Evolutionary conservation across 805 yeast species (phyloP).

Genomic region (Saccharomyces mikatae): DNA sequence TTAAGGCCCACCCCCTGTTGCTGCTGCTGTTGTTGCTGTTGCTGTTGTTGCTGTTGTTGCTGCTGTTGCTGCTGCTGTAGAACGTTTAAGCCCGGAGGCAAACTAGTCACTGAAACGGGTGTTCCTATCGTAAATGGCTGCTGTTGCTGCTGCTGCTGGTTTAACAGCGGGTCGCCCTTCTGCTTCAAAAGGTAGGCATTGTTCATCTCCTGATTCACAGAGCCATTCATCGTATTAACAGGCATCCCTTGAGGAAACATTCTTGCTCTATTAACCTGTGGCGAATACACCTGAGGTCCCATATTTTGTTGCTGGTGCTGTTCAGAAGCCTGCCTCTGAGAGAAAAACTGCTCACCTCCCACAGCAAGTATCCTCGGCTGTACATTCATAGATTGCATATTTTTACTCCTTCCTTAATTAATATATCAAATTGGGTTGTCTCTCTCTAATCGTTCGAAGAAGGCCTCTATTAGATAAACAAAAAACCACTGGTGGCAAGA

Average conservation of each 20-base stretch:
- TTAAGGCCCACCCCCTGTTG: constrained; percentile 12
- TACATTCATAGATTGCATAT: constrained; percentile 24
- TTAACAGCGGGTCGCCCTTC: constrained; percentile 18
- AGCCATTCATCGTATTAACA: constrained; percentile 9
- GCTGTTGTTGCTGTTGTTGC: constrained; percentile 12
- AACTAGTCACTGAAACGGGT: constrained; percentile 6
- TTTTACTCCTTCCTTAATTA: background rate
- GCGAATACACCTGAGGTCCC: constrained; percentile 26
- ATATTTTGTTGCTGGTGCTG: constrained; percentile 17
- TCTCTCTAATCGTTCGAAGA: background rate
- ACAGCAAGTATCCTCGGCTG: constrained; percentile 24
- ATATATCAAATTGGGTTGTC: background rate
- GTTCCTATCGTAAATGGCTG: constrained; percentile 11
- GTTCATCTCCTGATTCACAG: constrained; percentile 12
- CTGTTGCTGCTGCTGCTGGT: constrained; percentile 5
- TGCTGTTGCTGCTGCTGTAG: constrained; percentile 18
- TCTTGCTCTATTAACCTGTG: constrained; percentile 21
- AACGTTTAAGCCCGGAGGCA: constrained; percentile 25
- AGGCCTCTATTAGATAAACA: background rate
- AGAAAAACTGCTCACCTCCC: constrained; percentile 22
- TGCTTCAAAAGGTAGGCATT: constrained; percentile 24
- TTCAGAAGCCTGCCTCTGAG: constrained; percentile 20
- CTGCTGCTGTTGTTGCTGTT: constrained; percentile 4
- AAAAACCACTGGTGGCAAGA: background rate
- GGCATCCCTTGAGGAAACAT: constrained; percentile 13